Percentiles rank a stretch among this genome's conserved stretches.
Conservation (phyloP, 2,329 filamentous ascomycete species). For the Cadophora malorum region DNA sequence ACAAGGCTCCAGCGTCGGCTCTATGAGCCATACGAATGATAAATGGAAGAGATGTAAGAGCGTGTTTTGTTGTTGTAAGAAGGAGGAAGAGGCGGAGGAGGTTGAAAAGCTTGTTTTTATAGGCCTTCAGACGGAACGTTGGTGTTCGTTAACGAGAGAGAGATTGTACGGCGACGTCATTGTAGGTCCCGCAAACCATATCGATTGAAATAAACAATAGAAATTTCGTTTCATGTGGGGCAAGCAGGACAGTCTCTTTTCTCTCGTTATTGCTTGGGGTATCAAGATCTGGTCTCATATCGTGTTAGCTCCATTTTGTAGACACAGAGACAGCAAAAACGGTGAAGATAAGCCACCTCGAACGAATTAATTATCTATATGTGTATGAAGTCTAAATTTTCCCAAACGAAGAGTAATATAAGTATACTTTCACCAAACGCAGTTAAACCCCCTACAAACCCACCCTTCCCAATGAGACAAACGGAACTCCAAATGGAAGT, state of each 20-base stretch:
- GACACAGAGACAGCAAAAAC: neutral
- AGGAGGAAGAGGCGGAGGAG: too few relatives aligned
- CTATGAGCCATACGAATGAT: neutral
- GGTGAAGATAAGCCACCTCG: neutral
- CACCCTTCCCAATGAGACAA: neutral
- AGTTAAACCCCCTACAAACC: neutral
- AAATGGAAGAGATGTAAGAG: neutral
- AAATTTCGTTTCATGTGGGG: too few relatives aligned
- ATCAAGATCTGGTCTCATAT: too few relatives aligned
- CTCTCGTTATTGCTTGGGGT: too few relatives aligned
- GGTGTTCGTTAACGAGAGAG: too few relatives aligned
- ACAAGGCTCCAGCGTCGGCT: neutral
- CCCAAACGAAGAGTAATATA: neutral
- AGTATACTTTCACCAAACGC: slow-evolving; percentile 2
- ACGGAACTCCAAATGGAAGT: neutral
- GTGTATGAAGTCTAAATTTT: neutral
- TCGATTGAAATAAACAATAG: too few relatives aligned
- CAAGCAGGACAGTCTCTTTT: too few relatives aligned
- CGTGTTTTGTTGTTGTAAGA: neutral
- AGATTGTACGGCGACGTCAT: too few relatives aligned
- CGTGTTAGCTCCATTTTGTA: neutral
- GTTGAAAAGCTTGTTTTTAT: too few relatives aligned
- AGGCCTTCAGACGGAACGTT: too few relatives aligned
- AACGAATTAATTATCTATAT: slow-evolving; percentile 11
- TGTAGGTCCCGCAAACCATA: too few relatives aligned